Base-by-base conservation (phyloP, 176 grass and related monocot species). In the Tillandsia leiboldiana region DNA sequence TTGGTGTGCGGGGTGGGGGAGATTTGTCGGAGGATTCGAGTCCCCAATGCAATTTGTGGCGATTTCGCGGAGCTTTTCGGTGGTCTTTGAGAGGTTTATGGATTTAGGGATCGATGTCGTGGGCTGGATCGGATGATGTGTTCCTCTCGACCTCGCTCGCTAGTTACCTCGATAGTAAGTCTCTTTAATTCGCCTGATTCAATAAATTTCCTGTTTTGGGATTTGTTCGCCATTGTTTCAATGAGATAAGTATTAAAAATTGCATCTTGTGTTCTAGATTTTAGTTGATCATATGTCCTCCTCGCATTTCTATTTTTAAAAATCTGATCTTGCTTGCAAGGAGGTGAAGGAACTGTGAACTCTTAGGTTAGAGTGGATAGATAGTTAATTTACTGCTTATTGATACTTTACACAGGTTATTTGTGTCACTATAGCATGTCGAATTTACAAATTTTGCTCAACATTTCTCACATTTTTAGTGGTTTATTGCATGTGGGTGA, bases 111-210 rank as follows among this genome's bases (percentile, higher is more conserved):
- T 67, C 75, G 67, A 77, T 77, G 75, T 77, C 75, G 75, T 77
- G 75, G 75, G 66, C 66, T 10, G 66, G 75, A 61, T 53, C 75
- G 13, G 75, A 77, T 59, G 75, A 77, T 58, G 62, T 77, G 9
- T 77, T 77, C 48, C 66, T 77, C 6, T 77, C 75, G 28, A 77
- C 75, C 13, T 77, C 75, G 10, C 75, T 77, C 14, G 75, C 75
- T 12, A 77, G 66, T 13, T 77, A 77, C 27, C 75, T 77, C 48
- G 75, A 77, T 42, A 77, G 75, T 77, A 47, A 77, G 75, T 49
- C 59, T 58, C 17, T 18, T 61, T 15, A 56, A 61, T 61, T 61
- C 15, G 15, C n/a, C 18, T 20, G 15, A 13, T n/a, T 1, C 17
- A 61, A 7, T 61, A 18, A 18, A 15, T 9, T n/a, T 9, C 17